Evolutionary conservation across 1,139 yeast genomes (phyloP), one percentile per base, ranked within the genome.

Genomic region (Pichia sp.): DNA sequence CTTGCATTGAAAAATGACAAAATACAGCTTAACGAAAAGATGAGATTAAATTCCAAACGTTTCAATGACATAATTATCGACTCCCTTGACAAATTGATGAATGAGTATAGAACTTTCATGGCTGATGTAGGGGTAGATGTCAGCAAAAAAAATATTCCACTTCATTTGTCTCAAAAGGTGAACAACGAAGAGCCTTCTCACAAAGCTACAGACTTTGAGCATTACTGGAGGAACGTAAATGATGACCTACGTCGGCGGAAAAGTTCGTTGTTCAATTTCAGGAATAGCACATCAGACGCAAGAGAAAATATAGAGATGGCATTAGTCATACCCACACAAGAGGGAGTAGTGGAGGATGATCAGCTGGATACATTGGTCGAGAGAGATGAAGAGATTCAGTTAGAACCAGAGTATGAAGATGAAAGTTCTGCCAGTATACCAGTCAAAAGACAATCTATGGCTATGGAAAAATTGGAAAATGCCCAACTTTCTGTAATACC

Each of bases 51-150:
- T 50, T 58, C 78, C 25, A 62, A 56, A 12, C 44, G 63, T 1
- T 66, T 79, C 36, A 83, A 80, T 55, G 61, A 60, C 21, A 72
- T 73, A 3, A 66, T 80, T 4, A 61, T 72, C n/a, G 64, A 64
- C 36, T 70, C 75, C 55, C 73, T 80, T 58, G 74, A 74, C 31
- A 79, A 74, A 31, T 67, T 80, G 49, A 65, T 76, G 41, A 68
- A 67, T 47, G 68, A 71, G 62, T 78, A 52, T 63, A 68, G 51
- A 61, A 47, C 45, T 7, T 49, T 47, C 25, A 44, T 55, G 54
- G 21, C 25, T 7, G 56, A 56, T 26, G 19, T 56, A 13, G 55
- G 54, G 1, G 30, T 49, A 16, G 53, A 50, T 37, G 39, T 51
- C 41, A 45, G 41, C 16, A 44, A 18, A 9, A 47, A 45, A 34